These are phyloP conservation scores for Mortierella hygrophila DNA, from an alignment of 192 early-diverging fungal genomes.

Conservation along the genomic window DNA sequence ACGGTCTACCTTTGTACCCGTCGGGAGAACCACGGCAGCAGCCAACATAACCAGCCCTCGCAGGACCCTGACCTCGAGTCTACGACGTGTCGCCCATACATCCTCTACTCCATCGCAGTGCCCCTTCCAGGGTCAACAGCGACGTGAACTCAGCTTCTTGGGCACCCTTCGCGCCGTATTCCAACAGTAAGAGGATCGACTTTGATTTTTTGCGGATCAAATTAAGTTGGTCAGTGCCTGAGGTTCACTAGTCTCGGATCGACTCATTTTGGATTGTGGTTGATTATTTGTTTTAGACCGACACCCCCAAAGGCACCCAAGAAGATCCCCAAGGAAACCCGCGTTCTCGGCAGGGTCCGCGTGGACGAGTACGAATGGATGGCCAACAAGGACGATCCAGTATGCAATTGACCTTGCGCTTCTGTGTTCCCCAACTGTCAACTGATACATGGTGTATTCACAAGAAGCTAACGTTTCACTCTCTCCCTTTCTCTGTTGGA, in stretches of 20 bases:
- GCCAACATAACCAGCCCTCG: background rate
- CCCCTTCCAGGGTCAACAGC: constrained; percentile 28
- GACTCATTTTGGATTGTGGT: constrained; percentile 5
- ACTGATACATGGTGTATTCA: background rate
- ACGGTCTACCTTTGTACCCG: background rate
- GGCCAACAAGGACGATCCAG: constrained; percentile 61
- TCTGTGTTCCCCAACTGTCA: background rate
- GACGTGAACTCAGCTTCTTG: constrained; percentile 42
- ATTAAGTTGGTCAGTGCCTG: background rate
- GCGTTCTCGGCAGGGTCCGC: constrained; percentile 52
- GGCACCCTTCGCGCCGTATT: constrained; percentile 46
- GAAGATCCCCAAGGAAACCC: constrained; percentile 54
- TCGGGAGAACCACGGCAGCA: background rate
- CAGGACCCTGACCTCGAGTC: constrained; percentile 17
- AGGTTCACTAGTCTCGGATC: background rate
- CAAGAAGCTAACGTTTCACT: background rate
- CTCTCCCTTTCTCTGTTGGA: background rate
- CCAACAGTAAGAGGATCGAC: constrained; percentile 29
- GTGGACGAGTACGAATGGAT: constrained; percentile 68
- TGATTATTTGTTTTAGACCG: constrained; percentile 8
- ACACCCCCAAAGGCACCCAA: constrained; percentile 56
- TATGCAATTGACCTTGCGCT: constrained; percentile 24
- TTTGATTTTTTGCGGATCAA: constrained; percentile 1
- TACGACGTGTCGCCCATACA: constrained; percentile 17
- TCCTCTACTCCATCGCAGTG: background rate